Conservation (phyloP, 208 protist genomes). For the Crithidia fasciculata region DNA sequence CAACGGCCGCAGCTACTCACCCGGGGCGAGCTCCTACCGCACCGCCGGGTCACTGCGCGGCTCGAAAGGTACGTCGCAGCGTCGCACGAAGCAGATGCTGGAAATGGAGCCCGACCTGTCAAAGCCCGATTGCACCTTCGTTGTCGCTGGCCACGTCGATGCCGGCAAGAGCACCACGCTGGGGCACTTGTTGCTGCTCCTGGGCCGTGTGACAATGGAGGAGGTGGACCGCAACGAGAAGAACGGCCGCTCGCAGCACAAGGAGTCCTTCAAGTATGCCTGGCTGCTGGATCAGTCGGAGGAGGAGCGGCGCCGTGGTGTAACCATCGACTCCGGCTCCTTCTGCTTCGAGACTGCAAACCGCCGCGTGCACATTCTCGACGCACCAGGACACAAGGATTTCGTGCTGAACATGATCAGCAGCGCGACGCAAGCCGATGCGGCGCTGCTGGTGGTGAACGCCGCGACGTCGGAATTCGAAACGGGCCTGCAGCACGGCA, state of each 20-base stretch:
- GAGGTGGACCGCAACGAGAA: conserved; percentile 92
- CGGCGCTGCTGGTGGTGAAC: conserved; percentile 97
- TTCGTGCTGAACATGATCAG: conserved; percentile 99
- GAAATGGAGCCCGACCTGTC: conserved; percentile 38
- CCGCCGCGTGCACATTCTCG: conserved; percentile 83
- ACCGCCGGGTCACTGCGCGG: conserved; percentile 17
- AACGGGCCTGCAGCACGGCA: conserved; percentile 97
- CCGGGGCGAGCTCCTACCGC: conserved; percentile 16
- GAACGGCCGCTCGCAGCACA: conserved; percentile 78
- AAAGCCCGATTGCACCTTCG: conserved; percentile 85
- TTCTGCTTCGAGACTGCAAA: conserved; percentile 93
- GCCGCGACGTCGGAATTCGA: conserved; percentile 98
- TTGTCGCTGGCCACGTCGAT: conserved; percentile 89
- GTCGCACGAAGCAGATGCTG: conserved; percentile 37
- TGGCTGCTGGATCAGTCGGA: conserved; percentile 96
- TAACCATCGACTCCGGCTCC: conserved; percentile 95
- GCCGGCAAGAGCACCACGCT: conserved; percentile 89
- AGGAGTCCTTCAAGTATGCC: conserved; percentile 96
- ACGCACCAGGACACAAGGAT: conserved; percentile 96
- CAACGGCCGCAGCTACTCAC: conserved; percentile 16
- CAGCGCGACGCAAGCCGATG: conserved; percentile 97
- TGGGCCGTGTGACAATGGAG: conserved; percentile 65
- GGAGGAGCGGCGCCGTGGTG: conserved; percentile 94
- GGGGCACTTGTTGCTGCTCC: conserved; percentile 82
- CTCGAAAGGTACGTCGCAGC: conserved; percentile 31